Evolutionary conservation across 225 moss, liverwort and hornwort species (phyloP).

Genomic region (Polytrichum commune): DNA sequence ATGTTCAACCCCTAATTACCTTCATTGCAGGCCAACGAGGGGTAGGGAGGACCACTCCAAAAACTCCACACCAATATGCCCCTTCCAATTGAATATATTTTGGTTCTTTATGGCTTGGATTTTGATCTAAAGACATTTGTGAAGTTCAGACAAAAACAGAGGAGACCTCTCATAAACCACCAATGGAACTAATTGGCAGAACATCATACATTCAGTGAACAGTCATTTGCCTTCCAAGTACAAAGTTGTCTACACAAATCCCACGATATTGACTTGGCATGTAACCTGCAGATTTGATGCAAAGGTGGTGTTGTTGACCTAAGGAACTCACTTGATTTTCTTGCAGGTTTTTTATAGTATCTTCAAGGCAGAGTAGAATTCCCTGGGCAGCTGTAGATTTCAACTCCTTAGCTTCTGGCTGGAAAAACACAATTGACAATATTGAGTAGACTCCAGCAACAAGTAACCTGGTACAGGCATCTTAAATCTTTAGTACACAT

Average conservation of each 20-base stretch:
- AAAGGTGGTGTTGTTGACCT: neutral
- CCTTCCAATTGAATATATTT: slow-evolving; percentile 5
- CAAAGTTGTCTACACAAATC: too few relatives aligned
- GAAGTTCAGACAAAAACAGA: too few relatives aligned
- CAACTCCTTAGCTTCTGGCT: slow-evolving; percentile 68
- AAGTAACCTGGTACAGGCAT: too few relatives aligned
- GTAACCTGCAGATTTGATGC: too few relatives aligned
- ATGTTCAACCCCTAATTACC: too few relatives aligned
- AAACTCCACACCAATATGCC: neutral
- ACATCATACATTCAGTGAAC: too few relatives aligned
- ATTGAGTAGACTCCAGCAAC: too few relatives aligned
- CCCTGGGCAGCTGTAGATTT: slow-evolving; percentile 77
- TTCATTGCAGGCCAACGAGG: neutral
- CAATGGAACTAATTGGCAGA: too few relatives aligned
- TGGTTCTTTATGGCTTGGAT: neutral
- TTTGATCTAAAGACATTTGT: neutral
- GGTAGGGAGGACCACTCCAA: neutral
- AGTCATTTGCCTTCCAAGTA: too few relatives aligned
- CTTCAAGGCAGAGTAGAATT: slow-evolving; percentile 74
- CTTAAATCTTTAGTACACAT: too few relatives aligned
- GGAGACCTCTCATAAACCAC: too few relatives aligned
- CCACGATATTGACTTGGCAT: too few relatives aligned
- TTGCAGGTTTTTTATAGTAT: slow-evolving; percentile 65
- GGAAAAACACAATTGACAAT: slow-evolving; percentile 17
- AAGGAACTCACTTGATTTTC: slow-evolving; percentile 47